Evolutionary conservation across 129 eudicot species (phyloP).

Genomic region (Tagetes patula): DNA sequence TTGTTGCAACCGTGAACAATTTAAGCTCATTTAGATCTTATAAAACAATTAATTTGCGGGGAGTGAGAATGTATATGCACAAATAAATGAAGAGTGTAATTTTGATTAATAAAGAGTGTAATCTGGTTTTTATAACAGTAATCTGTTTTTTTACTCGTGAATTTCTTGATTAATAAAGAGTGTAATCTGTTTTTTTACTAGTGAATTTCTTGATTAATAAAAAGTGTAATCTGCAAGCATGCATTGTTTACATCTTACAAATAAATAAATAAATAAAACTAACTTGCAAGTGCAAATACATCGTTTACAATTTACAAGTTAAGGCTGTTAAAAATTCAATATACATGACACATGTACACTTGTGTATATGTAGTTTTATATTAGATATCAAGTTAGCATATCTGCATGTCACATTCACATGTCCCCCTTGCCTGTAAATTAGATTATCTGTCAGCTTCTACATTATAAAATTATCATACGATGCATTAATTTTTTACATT

Average conservation of each 20-base stretch:
- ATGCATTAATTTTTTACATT: neutral
- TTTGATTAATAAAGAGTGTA: too few species aligned
- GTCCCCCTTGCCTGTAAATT: neutral
- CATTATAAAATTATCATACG: neutral
- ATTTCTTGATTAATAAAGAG: neutral
- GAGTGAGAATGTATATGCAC: neutral
- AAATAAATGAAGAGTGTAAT: neutral
- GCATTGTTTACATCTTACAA: neutral
- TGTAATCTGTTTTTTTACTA: neutral
- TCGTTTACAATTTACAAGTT: neutral
- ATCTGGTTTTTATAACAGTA: too few species aligned
- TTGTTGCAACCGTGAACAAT: neutral
- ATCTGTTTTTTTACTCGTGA: neutral
- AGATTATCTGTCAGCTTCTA: neutral
- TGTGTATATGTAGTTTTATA: neutral
- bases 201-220: neutral
- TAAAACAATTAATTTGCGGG: neutral
- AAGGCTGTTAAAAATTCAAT: neutral
- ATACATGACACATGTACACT: neutral
- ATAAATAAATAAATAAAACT: neutral
- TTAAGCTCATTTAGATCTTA: too few species aligned
- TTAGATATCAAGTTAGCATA: neutral
- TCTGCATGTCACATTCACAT: neutral
- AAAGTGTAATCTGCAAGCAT: neutral
- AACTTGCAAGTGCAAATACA: slow-evolving; percentile 2